Evolutionary conservation across 1,139 yeast genomes (phyloP).

Genomic region (Protomyces gravidus): DNA sequence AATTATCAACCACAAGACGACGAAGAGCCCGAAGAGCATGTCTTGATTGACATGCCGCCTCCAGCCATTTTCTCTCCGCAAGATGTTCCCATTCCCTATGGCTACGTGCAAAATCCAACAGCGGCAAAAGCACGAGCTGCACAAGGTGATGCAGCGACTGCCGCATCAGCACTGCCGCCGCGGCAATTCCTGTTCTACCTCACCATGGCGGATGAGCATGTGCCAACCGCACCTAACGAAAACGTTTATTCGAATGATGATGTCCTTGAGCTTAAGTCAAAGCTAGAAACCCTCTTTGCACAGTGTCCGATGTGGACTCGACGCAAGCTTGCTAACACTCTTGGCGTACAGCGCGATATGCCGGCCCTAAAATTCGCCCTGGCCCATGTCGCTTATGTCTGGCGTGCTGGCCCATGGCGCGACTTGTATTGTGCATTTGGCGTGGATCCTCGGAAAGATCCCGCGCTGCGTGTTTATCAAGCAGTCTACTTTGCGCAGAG

Average conservation of each 20-base stretch:
- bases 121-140: conserved; percentile 39
- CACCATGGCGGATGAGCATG: conserved; percentile 18
- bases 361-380: conserved; percentile 62
- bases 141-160: conserved; percentile 3
- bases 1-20: conserved; percentile 35
- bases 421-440: conserved; percentile 80
- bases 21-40: conserved; percentile 42
- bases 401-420: conserved; percentile 92
- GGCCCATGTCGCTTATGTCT: conserved; percentile 76
- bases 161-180: neutral
- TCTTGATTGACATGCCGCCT: conserved; percentile 66
- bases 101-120: conserved; percentile 55
- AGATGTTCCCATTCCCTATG: neutral
- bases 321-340: conserved; percentile 60
- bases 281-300: conserved; percentile 55
- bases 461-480: conserved; percentile 62
- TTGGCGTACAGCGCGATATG: conserved; percentile 47
- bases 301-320: conserved; percentile 83
- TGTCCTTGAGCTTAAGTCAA: conserved; percentile 47
- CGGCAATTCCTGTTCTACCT: neutral
- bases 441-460: conserved; percentile 62
- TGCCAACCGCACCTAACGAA: conserved; percentile 48
- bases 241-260: conserved; percentile 40
- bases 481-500: conserved; percentile 67
- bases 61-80: conserved; percentile 68